Conservation (phyloP, 192 early-diverging fungal genomes). For the Coemansia sp. region DNA sequence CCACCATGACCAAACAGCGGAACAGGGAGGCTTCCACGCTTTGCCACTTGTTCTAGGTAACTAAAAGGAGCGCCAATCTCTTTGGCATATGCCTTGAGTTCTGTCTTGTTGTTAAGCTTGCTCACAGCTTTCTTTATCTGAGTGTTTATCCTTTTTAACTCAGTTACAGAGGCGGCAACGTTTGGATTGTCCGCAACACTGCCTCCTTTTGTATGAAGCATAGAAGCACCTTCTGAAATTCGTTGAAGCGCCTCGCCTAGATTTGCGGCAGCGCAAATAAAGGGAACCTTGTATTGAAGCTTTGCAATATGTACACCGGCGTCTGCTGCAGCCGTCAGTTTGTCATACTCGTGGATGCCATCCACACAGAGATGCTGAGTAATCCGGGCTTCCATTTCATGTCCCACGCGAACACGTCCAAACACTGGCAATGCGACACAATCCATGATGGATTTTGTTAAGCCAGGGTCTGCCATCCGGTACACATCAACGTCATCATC, state of each 20-base stretch:
- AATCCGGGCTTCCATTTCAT: slow-evolving; percentile 88
- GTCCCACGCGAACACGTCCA: slow-evolving; percentile 95
- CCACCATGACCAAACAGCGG: slow-evolving; percentile 97
- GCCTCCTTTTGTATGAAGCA: slow-evolving; percentile 81
- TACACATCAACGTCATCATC: slow-evolving; percentile 84
- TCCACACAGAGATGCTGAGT: slow-evolving; percentile 10
- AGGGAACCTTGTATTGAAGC: slow-evolving; percentile 82
- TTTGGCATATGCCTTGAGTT: slow-evolving; percentile 81
- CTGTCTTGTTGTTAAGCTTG: slow-evolving; percentile 64
- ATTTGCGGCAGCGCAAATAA: slow-evolving; percentile 87
- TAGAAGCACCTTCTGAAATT: slow-evolving; percentile 91
- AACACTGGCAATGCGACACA: slow-evolving; percentile 96
- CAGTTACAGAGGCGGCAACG: not conserved
- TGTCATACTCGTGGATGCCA: slow-evolving; percentile 30
- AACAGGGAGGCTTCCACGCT: slow-evolving; percentile 86
- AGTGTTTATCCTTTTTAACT: not conserved
- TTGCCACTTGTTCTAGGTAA: slow-evolving; percentile 79
- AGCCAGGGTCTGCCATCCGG: slow-evolving; percentile 95
- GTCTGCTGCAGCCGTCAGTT: slow-evolving; percentile 69
- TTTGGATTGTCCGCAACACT: not conserved
- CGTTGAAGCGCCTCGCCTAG: slow-evolving; percentile 87
- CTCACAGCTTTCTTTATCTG: slow-evolving; percentile 55
- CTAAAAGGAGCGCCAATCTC: slow-evolving; percentile 82
- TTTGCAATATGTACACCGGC: slow-evolving; percentile 89
- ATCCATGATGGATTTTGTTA: slow-evolving; percentile 89